Evolutionary conservation across 139 green algal species (phyloP).

Genomic region (Chlamydomonas sphaeroides): DNA sequence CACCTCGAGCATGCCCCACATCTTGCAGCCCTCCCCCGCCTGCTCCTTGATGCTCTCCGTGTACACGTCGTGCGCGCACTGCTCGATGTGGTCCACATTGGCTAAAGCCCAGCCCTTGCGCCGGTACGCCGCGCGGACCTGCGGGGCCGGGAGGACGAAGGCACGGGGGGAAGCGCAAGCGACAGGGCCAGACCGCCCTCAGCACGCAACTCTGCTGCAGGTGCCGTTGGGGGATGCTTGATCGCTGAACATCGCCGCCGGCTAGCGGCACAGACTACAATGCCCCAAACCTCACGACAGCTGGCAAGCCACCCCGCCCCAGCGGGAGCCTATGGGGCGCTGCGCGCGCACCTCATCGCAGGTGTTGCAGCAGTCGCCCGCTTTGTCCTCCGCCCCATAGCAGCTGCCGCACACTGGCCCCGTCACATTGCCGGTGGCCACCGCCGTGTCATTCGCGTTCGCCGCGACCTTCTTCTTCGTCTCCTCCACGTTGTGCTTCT

Average conservation of each 20-base stretch:
- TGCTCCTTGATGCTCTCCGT: conserved; percentile 79
- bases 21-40: conserved; percentile 91
- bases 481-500: conserved; percentile 67
- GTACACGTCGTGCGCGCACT: conserved; percentile 89
- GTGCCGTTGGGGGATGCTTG: no score
- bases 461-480: conserved; percentile 48
- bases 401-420: conserved; percentile 82
- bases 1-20: conserved; percentile 90
- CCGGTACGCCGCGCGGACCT: conserved; percentile 84
- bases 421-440: background rate
- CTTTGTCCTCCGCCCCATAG: conserved; percentile 88
- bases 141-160: background rate
- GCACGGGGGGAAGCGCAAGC: no score
- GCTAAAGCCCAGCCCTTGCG: conserved; percentile 81
- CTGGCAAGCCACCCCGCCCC: no score
- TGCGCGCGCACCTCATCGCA: conserved; percentile 97
- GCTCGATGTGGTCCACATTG: conserved; percentile 81
- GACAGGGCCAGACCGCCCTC: no score
- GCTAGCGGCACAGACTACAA: no score
- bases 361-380: conserved; percentile 91
- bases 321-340: no score
- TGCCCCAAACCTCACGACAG: no score
- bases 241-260: background rate
- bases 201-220: no score
- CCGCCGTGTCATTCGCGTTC: conserved; percentile 4